Conservation (phyloP, 1,284 basidiomycete genomes). For the Sanghuangporus baumii region DNA sequence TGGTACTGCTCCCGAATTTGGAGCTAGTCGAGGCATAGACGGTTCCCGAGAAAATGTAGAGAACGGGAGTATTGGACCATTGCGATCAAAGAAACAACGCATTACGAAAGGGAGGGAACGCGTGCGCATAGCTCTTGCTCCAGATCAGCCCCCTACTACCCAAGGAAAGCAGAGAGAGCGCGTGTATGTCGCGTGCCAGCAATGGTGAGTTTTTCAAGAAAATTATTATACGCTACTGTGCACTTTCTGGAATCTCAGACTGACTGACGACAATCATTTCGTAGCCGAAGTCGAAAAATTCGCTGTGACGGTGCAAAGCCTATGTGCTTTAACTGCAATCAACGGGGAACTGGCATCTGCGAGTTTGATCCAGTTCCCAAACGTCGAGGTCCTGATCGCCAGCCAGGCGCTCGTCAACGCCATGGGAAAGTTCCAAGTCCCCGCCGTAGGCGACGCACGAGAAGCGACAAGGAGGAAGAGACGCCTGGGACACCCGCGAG, state of each 20-base stretch:
- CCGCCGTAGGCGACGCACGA: neutral
- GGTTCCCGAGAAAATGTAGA: neutral
- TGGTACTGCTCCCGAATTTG: neutral
- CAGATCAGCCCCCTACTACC: slow-evolving; percentile 69
- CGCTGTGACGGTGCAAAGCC: slow-evolving; percentile 77
- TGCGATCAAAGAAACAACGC: slow-evolving; percentile 9
- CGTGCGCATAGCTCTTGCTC: slow-evolving; percentile 54
- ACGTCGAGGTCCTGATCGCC: slow-evolving; percentile 36
- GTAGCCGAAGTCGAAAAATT: slow-evolving; percentile 71
- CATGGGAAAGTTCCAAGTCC: slow-evolving; percentile 1
- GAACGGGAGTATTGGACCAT: neutral
- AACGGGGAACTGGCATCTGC: slow-evolving; percentile 39
- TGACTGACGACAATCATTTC: slow-evolving; percentile 8
- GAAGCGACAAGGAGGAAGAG: neutral
- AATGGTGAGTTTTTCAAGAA: slow-evolving; percentile 46
- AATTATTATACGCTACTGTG: neutral
- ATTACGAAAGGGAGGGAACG: slow-evolving; percentile 42
- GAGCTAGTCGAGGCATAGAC: neutral
- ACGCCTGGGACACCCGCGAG: neutral
- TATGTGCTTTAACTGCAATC: slow-evolving; percentile 62
- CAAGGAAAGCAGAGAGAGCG: slow-evolving; percentile 66
- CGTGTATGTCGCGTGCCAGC: slow-evolving; percentile 72
- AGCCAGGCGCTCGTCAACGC: slow-evolving; percentile 13
- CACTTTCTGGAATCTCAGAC: slow-evolving; percentile 1
- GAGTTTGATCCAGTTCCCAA: slow-evolving; percentile 65